Evolutionary conservation across 2,329 filamentous ascomycete species (phyloP), one percentile per base, ranked within the genome.

Genomic region (Ophiognomonia clavigignenti-juglandacearum): DNA sequence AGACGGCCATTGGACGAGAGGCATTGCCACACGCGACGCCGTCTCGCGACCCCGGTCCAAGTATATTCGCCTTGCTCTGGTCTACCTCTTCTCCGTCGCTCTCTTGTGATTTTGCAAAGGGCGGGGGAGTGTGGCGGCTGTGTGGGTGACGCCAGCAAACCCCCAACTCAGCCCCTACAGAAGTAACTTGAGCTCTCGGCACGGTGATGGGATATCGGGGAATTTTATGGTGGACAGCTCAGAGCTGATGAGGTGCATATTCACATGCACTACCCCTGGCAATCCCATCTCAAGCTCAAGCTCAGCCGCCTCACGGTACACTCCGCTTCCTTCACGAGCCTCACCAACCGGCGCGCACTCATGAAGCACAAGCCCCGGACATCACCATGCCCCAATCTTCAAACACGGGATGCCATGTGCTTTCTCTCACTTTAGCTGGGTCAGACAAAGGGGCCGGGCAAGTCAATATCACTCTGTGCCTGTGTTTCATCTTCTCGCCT

Each of bases 401-500:
- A n/a, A 27, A 47, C 27, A 43, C 26, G 29, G 36, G 36, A 27
- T 20, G 18, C 27, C n/a, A 32, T n/a, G 26, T 43, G 36, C n/a
- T 18, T n/a, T n/a, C 24, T 43, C 35, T 29, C 19, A 40, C 20
- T 16, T 40, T 11, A 37, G 39, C 31, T 31, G 13, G 23, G 32
- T 44, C 36, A 38, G 18, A 44, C 35, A 36, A 26, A 31, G 20
- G 35, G 20, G 35, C 24, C 26, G 31, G 39, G 36, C 38, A 32
- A 43, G 20, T 23, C 29, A 36, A 22, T 27, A 29, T 32, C 23
- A 40, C 34, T 35, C n/a, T 35, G 44, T 50, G 14, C 39, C 41
- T 23, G 13, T 47, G 44, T 50, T 39, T 47, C 44, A 47, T 44
- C 42, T n/a, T 38, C 23, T 23, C 44, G 46, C 24, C n/a, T 22